Conservation (phyloP, 805 yeast genomes). For the Pichia thaimueangensis region DNA sequence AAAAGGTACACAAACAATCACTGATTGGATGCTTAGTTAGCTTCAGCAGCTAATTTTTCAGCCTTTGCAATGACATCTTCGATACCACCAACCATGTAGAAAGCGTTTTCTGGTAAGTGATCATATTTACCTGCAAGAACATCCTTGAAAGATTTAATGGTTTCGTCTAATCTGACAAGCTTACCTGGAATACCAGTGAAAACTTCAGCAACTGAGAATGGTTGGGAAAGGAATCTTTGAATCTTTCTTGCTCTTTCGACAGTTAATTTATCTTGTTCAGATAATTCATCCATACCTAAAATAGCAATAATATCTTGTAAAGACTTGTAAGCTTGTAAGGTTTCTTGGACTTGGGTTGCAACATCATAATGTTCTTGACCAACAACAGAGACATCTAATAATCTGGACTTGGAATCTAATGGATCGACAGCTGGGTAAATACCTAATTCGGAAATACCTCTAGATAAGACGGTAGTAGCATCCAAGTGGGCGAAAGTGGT, state of each 20-base stretch:
- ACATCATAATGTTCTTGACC: constrained; percentile 98
- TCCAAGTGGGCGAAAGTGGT: constrained; percentile 99
- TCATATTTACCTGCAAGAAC: constrained; percentile 98
- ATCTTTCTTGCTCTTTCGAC: constrained; percentile 99
- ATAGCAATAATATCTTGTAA: constrained; percentile 99
- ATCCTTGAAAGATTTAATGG: constrained; percentile 90
- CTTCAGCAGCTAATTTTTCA: constrained; percentile 95
- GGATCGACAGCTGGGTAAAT: constrained; percentile 99
- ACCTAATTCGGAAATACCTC: constrained; percentile 99
- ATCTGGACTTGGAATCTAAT: constrained; percentile 97
- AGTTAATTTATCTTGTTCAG: constrained; percentile 96
- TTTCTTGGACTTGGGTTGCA: constrained; percentile 94
- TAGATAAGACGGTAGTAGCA: constrained; percentile 99
- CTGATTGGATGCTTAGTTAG: constrained; percentile 41
- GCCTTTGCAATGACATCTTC: constrained; percentile 98
- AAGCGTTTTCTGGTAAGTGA: constrained; percentile 97
- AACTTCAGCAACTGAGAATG: constrained; percentile 99
- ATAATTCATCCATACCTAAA: constrained; percentile 99
- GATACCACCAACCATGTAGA: constrained; percentile 99
- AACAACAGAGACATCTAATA: constrained; percentile 93
- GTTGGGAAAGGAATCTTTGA: constrained; percentile 99
- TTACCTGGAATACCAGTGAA: constrained; percentile 99
- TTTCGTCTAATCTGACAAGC: constrained; percentile 94
- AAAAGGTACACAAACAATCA: constrained; percentile 9
- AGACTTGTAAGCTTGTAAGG: constrained; percentile 99